Base-by-base conservation (phyloP, 306 rosid species). In the Senna tora region DNA sequence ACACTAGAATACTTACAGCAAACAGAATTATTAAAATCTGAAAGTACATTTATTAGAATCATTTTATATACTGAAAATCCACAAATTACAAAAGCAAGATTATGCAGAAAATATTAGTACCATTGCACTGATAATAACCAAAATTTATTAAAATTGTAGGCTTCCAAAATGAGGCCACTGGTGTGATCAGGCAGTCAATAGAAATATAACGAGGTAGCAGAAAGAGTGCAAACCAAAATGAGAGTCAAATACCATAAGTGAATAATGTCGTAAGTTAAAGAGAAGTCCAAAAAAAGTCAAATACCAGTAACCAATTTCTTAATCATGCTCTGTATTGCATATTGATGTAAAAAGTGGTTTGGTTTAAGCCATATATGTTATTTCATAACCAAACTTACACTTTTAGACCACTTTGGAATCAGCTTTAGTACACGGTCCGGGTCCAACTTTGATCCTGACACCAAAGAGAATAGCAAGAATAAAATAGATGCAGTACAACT, bases 331-430 rank as follows among this genome's bases (percentile, higher is more conserved):
- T 6, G 50, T 10, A n/a, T 16, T 14, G 28, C 15, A 30, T 0
- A 14, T 6, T 2, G 17, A 14, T 13, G 12, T 10, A 25, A 50
- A 56, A 64, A 21, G 22, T 14, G 46, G 54, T 15, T 14, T 46
- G 59, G 3, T 45, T 61, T 25, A 25, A 69, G 32, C 41, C 65
- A 67, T 28, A 25, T 36, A 49, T 50, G 67, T 60, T 67, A 16
- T 25, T 58, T 73, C 55, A 61, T 14, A 74, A 74, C 51, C 59
- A 64, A 79, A 78, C 96, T 84, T 91, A 94, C 98, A 91, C 88
- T 91, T 79, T 81, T 85, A 73, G 98, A 84, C 98, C 98, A 94
- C 74, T 87, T 83, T 36, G 92, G 91, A 57, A 85, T 91, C 80
- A 94, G 81, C 75, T 76, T 82, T 72, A 90, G 91, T 62, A 93